Evolutionary conservation across 148 eudicot species (phyloP).

Genomic region (Vaccinium myrtillus): DNA sequence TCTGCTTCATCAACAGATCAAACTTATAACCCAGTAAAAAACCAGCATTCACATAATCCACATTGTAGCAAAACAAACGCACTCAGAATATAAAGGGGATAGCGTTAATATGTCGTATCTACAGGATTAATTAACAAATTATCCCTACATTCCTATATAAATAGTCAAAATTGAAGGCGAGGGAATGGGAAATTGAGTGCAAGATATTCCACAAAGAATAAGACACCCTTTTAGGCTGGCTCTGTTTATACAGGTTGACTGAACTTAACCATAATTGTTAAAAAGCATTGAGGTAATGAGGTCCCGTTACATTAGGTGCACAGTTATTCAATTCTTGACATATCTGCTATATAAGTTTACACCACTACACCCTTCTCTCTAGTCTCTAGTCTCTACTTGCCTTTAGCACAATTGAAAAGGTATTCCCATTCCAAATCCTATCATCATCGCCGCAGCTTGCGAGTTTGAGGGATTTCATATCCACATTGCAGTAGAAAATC

Average conservation of each 20-base stretch:
- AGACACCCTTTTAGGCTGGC: not conserved
- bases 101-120: not conserved
- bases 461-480: no score
- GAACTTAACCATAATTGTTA: not conserved
- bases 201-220: not conserved
- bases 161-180: not conserved
- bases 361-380: not conserved
- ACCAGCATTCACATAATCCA: not conserved
- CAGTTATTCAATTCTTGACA: not conserved
- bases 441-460: no score
- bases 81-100: not conserved
- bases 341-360: not conserved
- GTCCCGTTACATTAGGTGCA: not conserved
- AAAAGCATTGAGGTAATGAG: not conserved
- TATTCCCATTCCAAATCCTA: no score
- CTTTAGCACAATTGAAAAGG: not conserved
- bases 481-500: not conserved
- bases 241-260: not conserved
- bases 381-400: not conserved
- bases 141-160: not conserved
- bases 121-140: not conserved
- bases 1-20: not conserved
- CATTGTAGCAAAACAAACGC: not conserved
- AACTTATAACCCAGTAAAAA: not conserved
- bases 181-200: not conserved